These are phyloP conservation scores for Endotrypanum monterogeii DNA, from an alignment of 208 protist genomes.

Conservation along the genomic window DNA sequence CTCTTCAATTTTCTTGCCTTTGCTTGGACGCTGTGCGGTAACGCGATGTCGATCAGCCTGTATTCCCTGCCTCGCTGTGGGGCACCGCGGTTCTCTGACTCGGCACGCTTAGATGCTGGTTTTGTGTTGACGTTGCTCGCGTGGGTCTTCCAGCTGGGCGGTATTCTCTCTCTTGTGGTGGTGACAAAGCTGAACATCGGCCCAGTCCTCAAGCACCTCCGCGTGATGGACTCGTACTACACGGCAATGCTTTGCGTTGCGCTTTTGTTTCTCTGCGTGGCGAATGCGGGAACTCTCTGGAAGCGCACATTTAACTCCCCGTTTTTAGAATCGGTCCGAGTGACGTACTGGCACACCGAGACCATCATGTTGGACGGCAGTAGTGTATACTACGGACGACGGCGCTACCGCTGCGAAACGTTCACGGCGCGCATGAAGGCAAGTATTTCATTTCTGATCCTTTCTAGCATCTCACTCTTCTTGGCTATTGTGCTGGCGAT, in stretches of 20 bases:
- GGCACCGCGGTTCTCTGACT: conserved; percentile 31
- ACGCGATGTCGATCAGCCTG: conserved; percentile 57
- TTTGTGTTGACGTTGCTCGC: conserved; percentile 57
- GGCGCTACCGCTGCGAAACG: conserved; percentile 51
- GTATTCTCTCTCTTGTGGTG: conserved; percentile 38
- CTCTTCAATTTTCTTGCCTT: conserved; percentile 60
- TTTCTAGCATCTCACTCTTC: conserved; percentile 40
- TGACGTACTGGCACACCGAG: conserved; percentile 76
- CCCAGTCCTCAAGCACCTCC: conserved; percentile 40
- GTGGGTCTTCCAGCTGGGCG: conserved; percentile 54
- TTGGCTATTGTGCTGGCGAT: conserved; percentile 41
- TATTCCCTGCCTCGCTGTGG: conserved; percentile 48
- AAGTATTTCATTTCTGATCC: conserved; percentile 60
- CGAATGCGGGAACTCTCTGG: conserved; percentile 53
- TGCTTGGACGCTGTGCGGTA: conserved; percentile 48
- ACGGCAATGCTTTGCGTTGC: conserved; percentile 37
- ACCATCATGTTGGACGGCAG: conserved; percentile 44
- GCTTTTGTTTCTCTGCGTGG: conserved; percentile 40
- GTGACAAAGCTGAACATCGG: conserved; percentile 56
- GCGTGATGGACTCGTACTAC: conserved; percentile 63
- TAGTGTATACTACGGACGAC: conserved; percentile 42
- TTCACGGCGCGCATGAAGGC: conserved; percentile 67
- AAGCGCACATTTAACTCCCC: conserved; percentile 46
- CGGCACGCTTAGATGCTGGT: conserved; percentile 50
- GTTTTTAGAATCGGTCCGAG: conserved; percentile 46